Base-by-base conservation (phyloP, 257 asterid species). In the Solanum appendiculatum region DNA sequence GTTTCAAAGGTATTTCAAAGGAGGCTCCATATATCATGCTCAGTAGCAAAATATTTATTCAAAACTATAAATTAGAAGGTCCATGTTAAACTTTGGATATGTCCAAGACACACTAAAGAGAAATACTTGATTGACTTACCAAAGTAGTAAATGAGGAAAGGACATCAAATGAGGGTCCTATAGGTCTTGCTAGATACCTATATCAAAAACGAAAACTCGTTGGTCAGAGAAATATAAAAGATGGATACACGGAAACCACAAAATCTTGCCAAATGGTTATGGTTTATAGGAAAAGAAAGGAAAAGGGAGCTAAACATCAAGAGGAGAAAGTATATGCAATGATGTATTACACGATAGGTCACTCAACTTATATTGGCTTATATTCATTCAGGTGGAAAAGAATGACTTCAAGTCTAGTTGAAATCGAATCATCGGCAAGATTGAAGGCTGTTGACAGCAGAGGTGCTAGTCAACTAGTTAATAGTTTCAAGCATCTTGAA, bases 151-250 rank as follows among this genome's bases (percentile, higher is more conserved):
- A 88, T 89, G 89, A 91, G 88, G 92, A 88, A 92, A 82, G 91
- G 92, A 90, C 96, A 92, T 92, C 94, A 92, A 93, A 90, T 89
- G 94, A 77, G 88, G 92, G 82, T 92, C 92, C 97, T 97, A 97
- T 90, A 86, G 89, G 83, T 86, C 92, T 88, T 90, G 94, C 91
- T 97, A 97, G 98, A 94, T 95, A 97, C 95, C 99, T 97, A 95
- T 91, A 92, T 91, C 94, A 92, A 92, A 94, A 94, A 93, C 39
- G 87, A 93, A 92, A 92, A 91, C 89, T 88, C 93, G 89, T 31
- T 80, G 90, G 94, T 97, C 93, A 97, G 98, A 70, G 29, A 70
- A 81, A 81, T 81, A 81, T 48, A 5, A 31, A 46, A 81, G 64
- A 46, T 81, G 66, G 85, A 81, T 29, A 81, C 2, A 81, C 3